Evolutionary conservation across 352 stramenopile genomes (phyloP).

Genomic region (Phytopythium litorale): DNA sequence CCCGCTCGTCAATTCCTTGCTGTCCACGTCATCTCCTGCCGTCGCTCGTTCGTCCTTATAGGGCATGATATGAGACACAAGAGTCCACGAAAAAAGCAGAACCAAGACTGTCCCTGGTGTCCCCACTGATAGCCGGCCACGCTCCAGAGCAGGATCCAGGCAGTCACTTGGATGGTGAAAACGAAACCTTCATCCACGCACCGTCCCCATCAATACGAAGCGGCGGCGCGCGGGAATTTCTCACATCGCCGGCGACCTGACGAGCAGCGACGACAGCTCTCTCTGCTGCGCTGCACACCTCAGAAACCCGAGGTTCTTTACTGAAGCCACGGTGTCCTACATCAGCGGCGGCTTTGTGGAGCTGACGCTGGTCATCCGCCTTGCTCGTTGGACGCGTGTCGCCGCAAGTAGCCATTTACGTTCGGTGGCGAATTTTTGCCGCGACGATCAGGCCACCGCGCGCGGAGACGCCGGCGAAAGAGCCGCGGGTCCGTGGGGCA

Average conservation of each 20-base stretch:
- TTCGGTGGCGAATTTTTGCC: neutral
- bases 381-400: neutral
- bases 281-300: neutral
- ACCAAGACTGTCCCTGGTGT: neutral
- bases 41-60: neutral
- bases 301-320: neutral
- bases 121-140: too few relatives aligned
- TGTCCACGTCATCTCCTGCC: neutral
- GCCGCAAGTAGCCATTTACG: neutral
- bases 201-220: neutral
- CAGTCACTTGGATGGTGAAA: neutral
- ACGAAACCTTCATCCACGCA: neutral
- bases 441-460: neutral
- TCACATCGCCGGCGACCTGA: neutral
- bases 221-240: neutral
- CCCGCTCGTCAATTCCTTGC: neutral
- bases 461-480: neutral
- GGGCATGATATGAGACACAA: neutral
- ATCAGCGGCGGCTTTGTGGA: too few relatives aligned
- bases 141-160: neutral
- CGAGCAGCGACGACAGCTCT: neutral
- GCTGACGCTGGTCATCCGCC: neutral
- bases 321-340: neutral
- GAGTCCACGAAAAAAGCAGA: neutral
- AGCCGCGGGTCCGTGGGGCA: neutral